A percentile compares a stretch with the other conserved stretches of the same genome.
These are phyloP conservation scores for Pseudomassariella vexata DNA, from an alignment of 2,329 filamentous ascomycete species.

Conservation along the genomic window DNA sequence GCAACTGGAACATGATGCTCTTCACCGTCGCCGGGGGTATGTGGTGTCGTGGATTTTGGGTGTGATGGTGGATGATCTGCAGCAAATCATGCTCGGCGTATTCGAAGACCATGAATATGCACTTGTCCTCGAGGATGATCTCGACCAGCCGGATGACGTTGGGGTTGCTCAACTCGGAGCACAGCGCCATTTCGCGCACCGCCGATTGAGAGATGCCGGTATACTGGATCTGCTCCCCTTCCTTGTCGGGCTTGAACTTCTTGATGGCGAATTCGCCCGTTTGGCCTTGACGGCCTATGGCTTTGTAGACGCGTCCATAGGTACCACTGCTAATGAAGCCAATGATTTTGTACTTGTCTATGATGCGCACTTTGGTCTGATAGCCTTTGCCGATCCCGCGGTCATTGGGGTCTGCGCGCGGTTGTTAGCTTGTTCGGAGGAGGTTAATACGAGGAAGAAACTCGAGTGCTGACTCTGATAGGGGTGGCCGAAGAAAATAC, in stretches of 20 bases:
- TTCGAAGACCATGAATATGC: constrained; percentile 99
- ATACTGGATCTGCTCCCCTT: constrained; percentile 90
- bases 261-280: constrained; percentile 94
- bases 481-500: constrained; percentile 6
- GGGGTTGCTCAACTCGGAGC: constrained; percentile 80
- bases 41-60: constrained; percentile 77
- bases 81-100: constrained; percentile 96
- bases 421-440: constrained; percentile 35
- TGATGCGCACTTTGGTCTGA: constrained; percentile 78
- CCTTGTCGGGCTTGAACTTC: constrained; percentile 99
- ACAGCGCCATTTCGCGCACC: constrained; percentile 94
- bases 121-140: constrained; percentile 97
- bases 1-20: constrained; percentile 90
- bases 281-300: constrained; percentile 66
- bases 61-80: constrained; percentile 98
- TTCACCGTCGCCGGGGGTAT: constrained; percentile 87
- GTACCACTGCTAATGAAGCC: constrained; percentile 98
- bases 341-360: constrained; percentile 91
- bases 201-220: constrained; percentile 97
- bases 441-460: background rate
- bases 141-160: constrained; percentile 91
- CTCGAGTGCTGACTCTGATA: constrained; percentile 13
- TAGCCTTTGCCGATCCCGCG: constrained; percentile 40
- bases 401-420: constrained; percentile 45
- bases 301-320: constrained; percentile 97